These are phyloP conservation scores for Xylaria digitata DNA, from an alignment of 2,329 filamentous ascomycete genomes.

Conservation along the genomic window DNA sequence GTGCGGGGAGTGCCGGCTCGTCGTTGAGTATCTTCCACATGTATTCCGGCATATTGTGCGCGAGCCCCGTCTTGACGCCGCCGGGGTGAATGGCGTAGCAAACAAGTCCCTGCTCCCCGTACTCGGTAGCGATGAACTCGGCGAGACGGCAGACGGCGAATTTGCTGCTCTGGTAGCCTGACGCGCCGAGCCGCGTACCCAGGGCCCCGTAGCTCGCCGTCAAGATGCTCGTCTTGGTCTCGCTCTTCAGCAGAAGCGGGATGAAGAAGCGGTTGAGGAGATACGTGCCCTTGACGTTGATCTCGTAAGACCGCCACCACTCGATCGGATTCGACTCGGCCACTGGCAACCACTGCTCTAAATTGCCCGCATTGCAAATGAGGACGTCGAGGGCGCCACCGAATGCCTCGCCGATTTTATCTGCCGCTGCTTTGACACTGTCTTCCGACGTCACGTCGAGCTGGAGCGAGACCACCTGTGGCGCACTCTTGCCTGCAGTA, in stretches of 20 bases:
- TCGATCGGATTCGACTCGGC: constrained; percentile 41
- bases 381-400: constrained; percentile 53
- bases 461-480: constrained; percentile 48
- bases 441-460: constrained; percentile 52
- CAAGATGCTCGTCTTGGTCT: constrained; percentile 56
- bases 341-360: constrained; percentile 48
- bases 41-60: constrained; percentile 50
- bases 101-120: constrained; percentile 56
- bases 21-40: constrained; percentile 46
- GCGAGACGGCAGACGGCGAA: constrained; percentile 57
- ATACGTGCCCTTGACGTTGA: constrained; percentile 48
- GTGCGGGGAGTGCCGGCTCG: constrained; percentile 46
- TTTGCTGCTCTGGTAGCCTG: constrained; percentile 60
- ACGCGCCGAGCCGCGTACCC: constrained; percentile 49
- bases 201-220: constrained; percentile 56
- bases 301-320: constrained; percentile 48
- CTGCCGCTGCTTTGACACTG: constrained; percentile 51
- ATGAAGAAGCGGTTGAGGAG: constrained; percentile 46
- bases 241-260: constrained; percentile 44
- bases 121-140: constrained; percentile 58
- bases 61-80: constrained; percentile 57
- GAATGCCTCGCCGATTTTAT: constrained; percentile 42
- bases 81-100: constrained; percentile 60
- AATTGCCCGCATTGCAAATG: constrained; percentile 56
- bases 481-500: constrained; percentile 43